Conservation (phyloP, 1,284 basidiomycete genomes). For the Rhodotorula mucilaginosa region DNA sequence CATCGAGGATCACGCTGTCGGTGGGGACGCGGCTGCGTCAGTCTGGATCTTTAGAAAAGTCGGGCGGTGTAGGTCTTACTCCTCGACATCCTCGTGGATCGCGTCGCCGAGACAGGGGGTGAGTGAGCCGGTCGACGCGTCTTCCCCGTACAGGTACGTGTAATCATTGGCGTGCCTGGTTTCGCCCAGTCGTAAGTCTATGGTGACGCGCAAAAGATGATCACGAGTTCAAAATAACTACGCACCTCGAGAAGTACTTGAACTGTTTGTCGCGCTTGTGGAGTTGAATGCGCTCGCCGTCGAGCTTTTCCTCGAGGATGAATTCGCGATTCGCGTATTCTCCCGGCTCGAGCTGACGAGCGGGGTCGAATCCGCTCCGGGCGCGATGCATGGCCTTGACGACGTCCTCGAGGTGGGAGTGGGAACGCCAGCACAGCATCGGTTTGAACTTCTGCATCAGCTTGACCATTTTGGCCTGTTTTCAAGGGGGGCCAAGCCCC, state of each 20-base stretch:
- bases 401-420: slow-evolving; percentile 69
- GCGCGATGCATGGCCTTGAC: slow-evolving; percentile 70
- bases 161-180: slow-evolving; percentile 87
- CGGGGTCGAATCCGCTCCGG: slow-evolving; percentile 56
- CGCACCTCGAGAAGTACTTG: slow-evolving; percentile 81
- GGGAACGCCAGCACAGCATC: slow-evolving; percentile 80
- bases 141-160: slow-evolving; percentile 80
- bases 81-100: slow-evolving; percentile 70
- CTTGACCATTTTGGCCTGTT: slow-evolving; percentile 72
- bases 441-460: slow-evolving; percentile 82
- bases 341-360: background rate
- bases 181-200: background rate
- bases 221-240: background rate
- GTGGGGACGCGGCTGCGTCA: no score
- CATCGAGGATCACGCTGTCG: slow-evolving; percentile 80
- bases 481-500: background rate
- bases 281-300: slow-evolving; percentile 90
- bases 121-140: slow-evolving; percentile 61
- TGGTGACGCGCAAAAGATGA: background rate
- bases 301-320: slow-evolving; percentile 90
- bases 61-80: slow-evolving; percentile 58
- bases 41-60: no score
- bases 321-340: slow-evolving; percentile 57
- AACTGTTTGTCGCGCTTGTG: slow-evolving; percentile 85
- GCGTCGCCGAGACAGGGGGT: slow-evolving; percentile 75